Base-by-base conservation (phyloP, 805 yeast species). In the Phaffomyces opuntiae region DNA sequence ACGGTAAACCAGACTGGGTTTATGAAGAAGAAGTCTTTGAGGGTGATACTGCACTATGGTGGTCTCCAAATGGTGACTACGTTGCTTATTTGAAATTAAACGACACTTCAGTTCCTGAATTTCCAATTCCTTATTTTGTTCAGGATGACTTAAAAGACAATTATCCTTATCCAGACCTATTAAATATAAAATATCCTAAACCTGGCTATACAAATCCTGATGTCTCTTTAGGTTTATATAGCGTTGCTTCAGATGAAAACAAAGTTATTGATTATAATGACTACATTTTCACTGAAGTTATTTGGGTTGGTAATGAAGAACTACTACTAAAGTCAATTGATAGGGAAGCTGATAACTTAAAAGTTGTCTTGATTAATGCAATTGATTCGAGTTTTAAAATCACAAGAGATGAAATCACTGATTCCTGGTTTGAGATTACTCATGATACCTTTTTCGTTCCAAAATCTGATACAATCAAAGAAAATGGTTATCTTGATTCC, bases 1-100 rank as follows among this genome's bases (percentile, higher is more conserved):
- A 89, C 59, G 96, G 96, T 3, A 81, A 82, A 49, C 95, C 96
- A 0, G 96, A 88, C 59, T 88, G 96, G 96, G 95, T 87, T 8
- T 88, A 88, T 54, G 96, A 89, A 59, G 96, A 88, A 54, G 96
- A 88, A 63, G 93, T 88, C 1, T 73, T 85, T 44, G 79, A 77
- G 33, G 74, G 77, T 24, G 88, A 82, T 54, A 65, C 73, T 21
- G 87, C 90, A 0, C 53, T 87, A 40, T 88, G 95, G 95, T 89
- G 96, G 96, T 83, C 95, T 6, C 87, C 87, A 9, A 63, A 70
- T 37, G 89, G 91, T 12, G 66, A 74, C n/a, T 73, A 70, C 54
- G 59, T 89, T 38, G 74, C 88, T 0, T 83, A 77, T 50, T 63
- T 85, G 53, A 73, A 80, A 47, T 77, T 85, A 34, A 81, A 88